Percentiles rank a stretch among this genome's conserved stretches.
These are phyloP conservation scores for Hypocrella siamensis DNA, from an alignment of 2,329 filamentous ascomycete genomes.

Conservation along the genomic window DNA sequence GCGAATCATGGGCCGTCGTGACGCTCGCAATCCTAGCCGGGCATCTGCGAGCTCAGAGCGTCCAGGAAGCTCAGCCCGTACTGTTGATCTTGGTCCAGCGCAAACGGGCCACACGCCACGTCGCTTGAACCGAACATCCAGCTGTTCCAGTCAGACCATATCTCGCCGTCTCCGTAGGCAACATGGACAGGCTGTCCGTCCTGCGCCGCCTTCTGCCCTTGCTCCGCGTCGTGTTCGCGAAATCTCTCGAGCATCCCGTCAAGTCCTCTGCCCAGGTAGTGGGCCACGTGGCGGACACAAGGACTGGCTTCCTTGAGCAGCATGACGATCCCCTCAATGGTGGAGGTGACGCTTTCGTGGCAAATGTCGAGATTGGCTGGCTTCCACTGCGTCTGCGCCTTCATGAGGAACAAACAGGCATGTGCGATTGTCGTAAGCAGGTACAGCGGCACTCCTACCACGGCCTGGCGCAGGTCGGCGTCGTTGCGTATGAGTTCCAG, in stretches of 20 bases:
- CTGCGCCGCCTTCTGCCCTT: constrained; percentile 3
- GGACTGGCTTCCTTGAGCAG: constrained; percentile 11
- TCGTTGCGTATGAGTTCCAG: constrained; percentile 15
- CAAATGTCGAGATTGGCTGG: constrained; percentile 11
- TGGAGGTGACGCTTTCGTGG: constrained; percentile 14
- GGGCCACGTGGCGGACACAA: constrained; percentile 13
- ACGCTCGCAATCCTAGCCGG: constrained; percentile 1
- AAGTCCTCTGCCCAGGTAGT: constrained; percentile 14
- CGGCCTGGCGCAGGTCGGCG: constrained; percentile 13
- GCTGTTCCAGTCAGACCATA: constrained; percentile 9
- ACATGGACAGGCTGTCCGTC: constrained; percentile 1
- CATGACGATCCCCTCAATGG: constrained; percentile 11
- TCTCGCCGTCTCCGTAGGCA: constrained; percentile 1
- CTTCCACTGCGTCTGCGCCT: constrained; percentile 15
- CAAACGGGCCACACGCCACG: constrained; percentile 3
- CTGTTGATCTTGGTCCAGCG: constrained; percentile 8
- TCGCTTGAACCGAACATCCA: constrained; percentile 11
- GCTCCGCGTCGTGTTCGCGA: constrained; percentile 7
- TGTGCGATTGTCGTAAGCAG: constrained; percentile 16
- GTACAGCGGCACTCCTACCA: constrained; percentile 17
- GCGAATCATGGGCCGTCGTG: neutral
- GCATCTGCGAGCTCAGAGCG: constrained; percentile 12
- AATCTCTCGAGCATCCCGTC: constrained; percentile 14
- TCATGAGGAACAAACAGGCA: constrained; percentile 16
- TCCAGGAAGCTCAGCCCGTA: constrained; percentile 11